Conservation (phyloP, 2,329 filamentous ascomycete genomes). For the Fusarium nygamai region DNA sequence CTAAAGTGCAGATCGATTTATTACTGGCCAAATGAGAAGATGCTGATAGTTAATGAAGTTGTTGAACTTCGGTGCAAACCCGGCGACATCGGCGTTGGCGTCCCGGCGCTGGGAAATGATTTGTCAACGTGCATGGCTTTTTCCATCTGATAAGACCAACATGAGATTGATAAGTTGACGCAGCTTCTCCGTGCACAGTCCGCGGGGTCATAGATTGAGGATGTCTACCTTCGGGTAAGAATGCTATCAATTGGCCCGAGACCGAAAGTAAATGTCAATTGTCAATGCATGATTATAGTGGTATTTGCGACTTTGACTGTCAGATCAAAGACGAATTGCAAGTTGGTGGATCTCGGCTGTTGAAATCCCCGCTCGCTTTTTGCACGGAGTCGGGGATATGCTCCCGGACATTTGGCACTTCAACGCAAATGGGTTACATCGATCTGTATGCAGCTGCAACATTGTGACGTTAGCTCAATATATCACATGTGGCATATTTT, state of each 20-base stretch:
- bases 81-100: slow-evolving; percentile 18
- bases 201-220: not conserved
- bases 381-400: slow-evolving; percentile 30
- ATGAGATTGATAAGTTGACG: slow-evolving; percentile 35
- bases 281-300: not conserved
- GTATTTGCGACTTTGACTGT: not conserved
- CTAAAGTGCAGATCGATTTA: slow-evolving; percentile 22
- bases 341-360: slow-evolving; percentile 20
- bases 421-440: not conserved
- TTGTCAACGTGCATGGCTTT: slow-evolving; percentile 8
- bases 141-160: slow-evolving; percentile 26
- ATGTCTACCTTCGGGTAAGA: not conserved
- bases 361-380: slow-evolving; percentile 31
- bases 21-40: slow-evolving; percentile 31
- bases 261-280: not conserved
- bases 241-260: not conserved
- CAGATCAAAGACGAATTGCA: not conserved
- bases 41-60: slow-evolving; percentile 26
- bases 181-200: not conserved
- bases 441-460: not conserved
- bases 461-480: not conserved
- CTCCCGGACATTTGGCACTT: slow-evolving; percentile 11
- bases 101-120: not conserved
- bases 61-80: slow-evolving; percentile 7
- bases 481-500: not conserved